Conservation (phyloP, 1,284 basidiomycete genomes). For the Ceratobasidium sp. region DNA sequence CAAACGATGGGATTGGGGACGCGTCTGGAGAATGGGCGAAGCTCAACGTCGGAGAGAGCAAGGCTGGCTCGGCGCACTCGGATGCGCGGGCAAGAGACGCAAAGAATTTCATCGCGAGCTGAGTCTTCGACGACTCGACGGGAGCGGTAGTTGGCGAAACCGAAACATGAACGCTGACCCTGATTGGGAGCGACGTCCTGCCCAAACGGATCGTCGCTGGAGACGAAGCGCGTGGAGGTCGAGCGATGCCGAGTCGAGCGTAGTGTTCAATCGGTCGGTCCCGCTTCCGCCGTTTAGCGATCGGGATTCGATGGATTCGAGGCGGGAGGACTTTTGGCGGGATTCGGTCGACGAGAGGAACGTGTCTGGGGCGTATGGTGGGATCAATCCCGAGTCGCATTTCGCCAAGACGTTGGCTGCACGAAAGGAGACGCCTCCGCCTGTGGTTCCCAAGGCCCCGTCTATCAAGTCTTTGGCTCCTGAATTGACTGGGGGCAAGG, state of each 20-base stretch:
- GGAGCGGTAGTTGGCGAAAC: neutral
- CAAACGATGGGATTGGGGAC: constrained; percentile 23
- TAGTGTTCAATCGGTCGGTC: constrained; percentile 9
- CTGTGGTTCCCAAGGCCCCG: neutral
- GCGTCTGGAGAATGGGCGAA: constrained; percentile 30
- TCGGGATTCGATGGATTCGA: constrained; percentile 7
- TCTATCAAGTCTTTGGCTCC: neutral
- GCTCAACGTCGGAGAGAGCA: constrained; percentile 13
- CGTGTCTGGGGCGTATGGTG: neutral
- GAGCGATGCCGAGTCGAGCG: constrained; percentile 26
- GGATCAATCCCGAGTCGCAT: constrained; percentile 37
- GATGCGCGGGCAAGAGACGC: neutral
- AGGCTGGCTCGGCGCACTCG: constrained; percentile 13
- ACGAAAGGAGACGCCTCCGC: neutral
- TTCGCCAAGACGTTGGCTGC: constrained; percentile 30
- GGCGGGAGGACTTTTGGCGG: constrained; percentile 10
- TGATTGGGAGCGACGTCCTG: neutral
- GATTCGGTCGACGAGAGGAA: neutral
- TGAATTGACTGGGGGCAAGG: no score
- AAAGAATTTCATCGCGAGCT: constrained; percentile 35
- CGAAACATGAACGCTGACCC: neutral
- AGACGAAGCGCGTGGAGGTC: neutral
- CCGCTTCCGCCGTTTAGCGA: constrained; percentile 16
- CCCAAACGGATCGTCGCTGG: neutral
- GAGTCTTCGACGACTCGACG: constrained; percentile 16